Evolutionary conservation across 2,329 filamentous ascomycete species (phyloP), one percentile per base, ranked within the genome.

Genomic region (Diaporthe citri): DNA sequence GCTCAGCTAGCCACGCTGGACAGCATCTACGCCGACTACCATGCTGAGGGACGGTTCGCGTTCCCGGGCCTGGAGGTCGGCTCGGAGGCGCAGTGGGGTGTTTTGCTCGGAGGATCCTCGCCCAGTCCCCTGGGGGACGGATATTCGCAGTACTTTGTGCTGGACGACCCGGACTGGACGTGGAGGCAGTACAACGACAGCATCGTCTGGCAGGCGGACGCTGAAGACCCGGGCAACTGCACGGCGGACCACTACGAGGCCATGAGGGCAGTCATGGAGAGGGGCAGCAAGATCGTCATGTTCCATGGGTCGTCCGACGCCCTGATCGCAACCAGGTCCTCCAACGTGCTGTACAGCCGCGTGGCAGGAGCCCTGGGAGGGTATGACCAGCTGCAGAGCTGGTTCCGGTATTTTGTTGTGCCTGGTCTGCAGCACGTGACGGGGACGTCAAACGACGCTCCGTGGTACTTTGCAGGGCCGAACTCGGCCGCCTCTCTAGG

Each of bases 381-480:
- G 17, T 75, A 77, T 12, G 73, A 76, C 39, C 59, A 76, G 52
- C 85, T 86, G 55, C 86, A 84, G 2, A 85, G 87, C 22, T 88
- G 88, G 79, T 91, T 89, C 80, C 79, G 84, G 2, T 83, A 88
- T 77, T 90, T 90, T 79, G 79, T 83, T 5, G 84, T 90, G 8
- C 87, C 88, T 1, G 89, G 88, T 1, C 86, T 90, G 82, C 82
- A 80, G 5, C 89, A 90, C 77, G 91, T 89, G 73, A 76, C 74
- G 46, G 74, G 76, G 39, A 79, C 82, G 13, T 76, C 79, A 17
- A 77, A 79, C 9, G 78, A 80, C 43, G 83, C 83, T 28, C 84
- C 84, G 8, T 85, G 82, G 81, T 79, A 82, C 71, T 80, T 85
- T 55, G 82, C 76, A 0, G 82, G 77, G 5, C 79, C 81, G 6